Conservation (phyloP, 2,329 filamentous ascomycete genomes). For the Ophiostoma sp. region DNA sequence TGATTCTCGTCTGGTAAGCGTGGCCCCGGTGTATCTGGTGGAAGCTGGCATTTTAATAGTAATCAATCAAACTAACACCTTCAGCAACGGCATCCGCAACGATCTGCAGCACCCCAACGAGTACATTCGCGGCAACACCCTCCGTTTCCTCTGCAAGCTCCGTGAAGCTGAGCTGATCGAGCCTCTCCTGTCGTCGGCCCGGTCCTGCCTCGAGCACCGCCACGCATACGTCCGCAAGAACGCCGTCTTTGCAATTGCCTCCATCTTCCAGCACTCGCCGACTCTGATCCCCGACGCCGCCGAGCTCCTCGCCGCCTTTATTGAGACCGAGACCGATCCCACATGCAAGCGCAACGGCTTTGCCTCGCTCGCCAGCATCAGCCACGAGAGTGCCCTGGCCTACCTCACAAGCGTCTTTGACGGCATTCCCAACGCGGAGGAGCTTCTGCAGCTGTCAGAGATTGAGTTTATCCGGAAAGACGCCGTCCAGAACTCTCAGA, state of each 20-base stretch:
- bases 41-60: neutral
- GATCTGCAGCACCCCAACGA: constrained; percentile 97
- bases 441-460: constrained; percentile 86
- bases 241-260: constrained; percentile 88
- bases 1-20: constrained; percentile 91
- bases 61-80: neutral
- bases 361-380: constrained; percentile 82
- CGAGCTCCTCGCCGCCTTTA: constrained; percentile 83
- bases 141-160: constrained; percentile 94
- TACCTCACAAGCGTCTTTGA: constrained; percentile 89
- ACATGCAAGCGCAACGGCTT: constrained; percentile 99
- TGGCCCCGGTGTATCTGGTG: constrained; percentile 27
- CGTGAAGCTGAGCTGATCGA: constrained; percentile 94
- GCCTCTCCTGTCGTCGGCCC: constrained; percentile 85
- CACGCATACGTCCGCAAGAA: constrained; percentile 99
- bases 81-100: constrained; percentile 93
- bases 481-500: constrained; percentile 86
- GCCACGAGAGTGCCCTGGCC: constrained; percentile 83
- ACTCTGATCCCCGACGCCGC: constrained; percentile 91
- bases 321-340: constrained; percentile 83
- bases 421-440: constrained; percentile 87
- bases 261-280: constrained; percentile 86
- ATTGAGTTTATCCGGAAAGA: constrained; percentile 98
- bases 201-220: constrained; percentile 88
- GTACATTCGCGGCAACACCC: constrained; percentile 96